Percentiles rank a stretch among this genome's conserved stretches.
Evolutionary conservation across 768 basidiomycete genomes (phyloP).

Genomic region (Strobilomyces confusus): DNA sequence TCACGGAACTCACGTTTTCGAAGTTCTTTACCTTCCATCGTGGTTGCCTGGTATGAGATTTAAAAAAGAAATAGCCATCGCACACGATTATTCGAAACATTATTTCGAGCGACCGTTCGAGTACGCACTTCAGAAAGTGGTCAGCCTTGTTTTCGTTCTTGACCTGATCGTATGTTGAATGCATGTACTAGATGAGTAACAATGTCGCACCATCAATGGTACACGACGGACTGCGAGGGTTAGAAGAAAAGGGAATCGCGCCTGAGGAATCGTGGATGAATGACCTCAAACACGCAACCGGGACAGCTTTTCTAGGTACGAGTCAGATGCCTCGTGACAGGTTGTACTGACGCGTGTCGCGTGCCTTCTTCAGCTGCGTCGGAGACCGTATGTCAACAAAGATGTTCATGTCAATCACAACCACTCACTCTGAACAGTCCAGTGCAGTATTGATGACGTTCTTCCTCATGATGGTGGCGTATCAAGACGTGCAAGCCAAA

Average conservation of each 20-base stretch:
- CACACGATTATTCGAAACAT: background rate
- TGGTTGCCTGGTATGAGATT: background rate
- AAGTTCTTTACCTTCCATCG: background rate
- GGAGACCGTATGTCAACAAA: background rate
- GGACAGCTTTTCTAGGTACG: background rate
- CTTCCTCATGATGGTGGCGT: no score
- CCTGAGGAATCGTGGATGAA: background rate
- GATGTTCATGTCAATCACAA: background rate
- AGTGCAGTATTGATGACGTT: background rate
- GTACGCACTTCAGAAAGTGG: background rate
- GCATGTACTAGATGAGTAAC: background rate
- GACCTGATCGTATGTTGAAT: no score
- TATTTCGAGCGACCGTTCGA: background rate
- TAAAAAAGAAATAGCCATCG: background rate
- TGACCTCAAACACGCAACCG: background rate
- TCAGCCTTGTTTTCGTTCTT: no score
- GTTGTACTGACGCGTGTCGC: background rate
- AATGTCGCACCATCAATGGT: no score
- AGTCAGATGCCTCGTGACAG: background rate
- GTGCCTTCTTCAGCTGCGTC: background rate
- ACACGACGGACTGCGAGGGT: background rate
- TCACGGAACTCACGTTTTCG: background rate
- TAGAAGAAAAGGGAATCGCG: background rate
- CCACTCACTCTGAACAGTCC: background rate
- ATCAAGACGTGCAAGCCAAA: background rate